phyloP scores from a whole-genome alignment of 2,329 filamentous ascomycete species.

The Exophiala oligosperma region DNA sequence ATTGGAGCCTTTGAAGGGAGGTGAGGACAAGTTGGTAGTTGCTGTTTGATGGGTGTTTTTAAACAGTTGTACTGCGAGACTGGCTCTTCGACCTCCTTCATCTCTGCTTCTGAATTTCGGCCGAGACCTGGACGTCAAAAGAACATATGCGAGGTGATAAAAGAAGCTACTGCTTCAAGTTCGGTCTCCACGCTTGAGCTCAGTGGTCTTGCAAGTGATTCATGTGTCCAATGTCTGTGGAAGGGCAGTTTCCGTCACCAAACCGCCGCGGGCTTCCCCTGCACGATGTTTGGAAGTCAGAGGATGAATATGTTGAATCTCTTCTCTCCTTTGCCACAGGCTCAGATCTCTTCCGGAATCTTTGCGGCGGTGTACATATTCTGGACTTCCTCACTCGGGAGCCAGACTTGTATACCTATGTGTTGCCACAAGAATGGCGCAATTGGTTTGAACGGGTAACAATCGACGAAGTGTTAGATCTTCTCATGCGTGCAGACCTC shows the following conservation, averaged over 20 bases:
- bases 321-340: slow-evolving; percentile 74
- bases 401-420: slow-evolving; percentile 75
- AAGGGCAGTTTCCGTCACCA: background rate
- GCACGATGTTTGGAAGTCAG: slow-evolving; percentile 65
- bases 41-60: no score
- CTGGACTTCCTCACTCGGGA: slow-evolving; percentile 91
- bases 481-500: slow-evolving; percentile 78
- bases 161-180: no score
- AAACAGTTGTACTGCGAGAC: no score
- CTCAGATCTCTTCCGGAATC: slow-evolving; percentile 74
- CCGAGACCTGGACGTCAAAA: no score
- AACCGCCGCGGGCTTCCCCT: slow-evolving; percentile 60
- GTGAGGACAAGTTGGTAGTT: no score
- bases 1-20: no score
- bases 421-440: slow-evolving; percentile 80
- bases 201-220: no score
- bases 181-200: no score
- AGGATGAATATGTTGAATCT: slow-evolving; percentile 76
- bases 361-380: slow-evolving; percentile 97
- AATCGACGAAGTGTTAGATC: slow-evolving; percentile 73
- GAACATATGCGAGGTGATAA: no score
- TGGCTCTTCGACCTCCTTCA: no score
- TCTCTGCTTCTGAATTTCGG: no score
- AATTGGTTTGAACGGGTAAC: slow-evolving; percentile 70
- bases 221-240: background rate